These are phyloP conservation scores for Crataegus laevigata DNA, from an alignment of 306 rosid genomes.

Conservation along the genomic window DNA sequence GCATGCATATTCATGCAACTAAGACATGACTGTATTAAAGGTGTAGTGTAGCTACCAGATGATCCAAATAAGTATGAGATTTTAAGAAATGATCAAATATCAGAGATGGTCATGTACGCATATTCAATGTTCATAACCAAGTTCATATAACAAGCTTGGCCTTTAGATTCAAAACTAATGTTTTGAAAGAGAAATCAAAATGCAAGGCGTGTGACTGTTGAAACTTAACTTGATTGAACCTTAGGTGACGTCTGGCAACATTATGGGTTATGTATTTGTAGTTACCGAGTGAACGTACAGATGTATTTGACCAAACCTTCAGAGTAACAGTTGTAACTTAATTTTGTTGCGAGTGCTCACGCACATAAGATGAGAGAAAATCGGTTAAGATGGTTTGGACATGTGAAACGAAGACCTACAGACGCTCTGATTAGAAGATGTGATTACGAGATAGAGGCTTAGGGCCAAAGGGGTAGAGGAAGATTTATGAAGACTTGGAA, in stretches of 20 bases:
- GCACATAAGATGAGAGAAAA: no score
- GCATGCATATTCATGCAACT: not conserved
- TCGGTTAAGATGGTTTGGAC: no score
- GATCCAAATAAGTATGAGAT: not conserved
- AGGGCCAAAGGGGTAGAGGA: no score
- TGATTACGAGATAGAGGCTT: no score
- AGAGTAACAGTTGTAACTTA: not conserved
- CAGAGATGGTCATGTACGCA: not conserved
- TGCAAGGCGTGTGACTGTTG: not conserved
- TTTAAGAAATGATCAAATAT: not conserved
- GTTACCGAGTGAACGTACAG: not conserved
- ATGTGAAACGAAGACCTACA: no score
- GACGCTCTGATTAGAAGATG: no score
- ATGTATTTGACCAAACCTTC: not conserved
- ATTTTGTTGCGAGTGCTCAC: not conserved
- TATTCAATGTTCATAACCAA: no score
- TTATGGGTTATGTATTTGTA: not conserved
- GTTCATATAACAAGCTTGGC: not conserved
- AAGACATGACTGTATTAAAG: not conserved
- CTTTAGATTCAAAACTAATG: no score
- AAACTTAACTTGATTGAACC: not conserved
- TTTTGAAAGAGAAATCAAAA: not conserved
- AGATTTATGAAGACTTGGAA: no score
- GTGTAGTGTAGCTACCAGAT: not conserved
- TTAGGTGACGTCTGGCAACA: not conserved